Evolutionary conservation across 805 yeast genomes (phyloP), one percentile per base, ranked within the genome.

Genomic region (Jamesozyma lodderae): DNA sequence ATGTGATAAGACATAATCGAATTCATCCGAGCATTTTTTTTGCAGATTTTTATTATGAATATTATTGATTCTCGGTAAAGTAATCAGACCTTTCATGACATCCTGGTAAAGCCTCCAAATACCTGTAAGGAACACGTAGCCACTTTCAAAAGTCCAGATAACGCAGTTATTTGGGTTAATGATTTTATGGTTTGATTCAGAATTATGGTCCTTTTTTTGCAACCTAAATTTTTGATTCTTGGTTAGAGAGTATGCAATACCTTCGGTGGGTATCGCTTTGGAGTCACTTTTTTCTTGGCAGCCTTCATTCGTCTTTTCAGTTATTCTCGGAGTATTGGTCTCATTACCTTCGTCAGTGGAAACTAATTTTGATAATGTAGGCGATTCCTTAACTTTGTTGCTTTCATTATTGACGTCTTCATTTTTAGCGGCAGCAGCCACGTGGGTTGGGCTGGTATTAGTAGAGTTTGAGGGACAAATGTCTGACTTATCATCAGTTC

Each of bases 71-170:
- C 45, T 30, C 9, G 33, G 31, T 10, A 35, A 36, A 13, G 36
- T 33, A 25, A 44, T 42, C 32, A 56, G 40, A 17, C 52, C 55
- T 16, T 50, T 47, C 53, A 56, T 53, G 3, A 55, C 56, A 41
- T 56, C 60, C 43, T 58, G 61, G 42, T 52, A 58, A 24, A 56
- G 44, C 57, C 86, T 83, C 94, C 95, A 85, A 36, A 85, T 70
- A 0, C 94, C 94, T 0, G 95, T 86, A 35, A 85, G 68, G 51
- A 84, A 94, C 9, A 85, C 95, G 55, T 79, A 79, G 0, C 94
- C 94, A 4, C 92, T 77, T 46, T 70, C 73, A 52, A 79, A 79
- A 56, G 83, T 92, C 95, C 95, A 86, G 45, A 85, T 79, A 40
- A 86, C 73, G 75, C 86, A 75, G 48, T 82, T 80, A 40, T 69